Percentiles rank a stretch among this genome's conserved stretches.
Evolutionary conservation across 495 filamentous ascomycete genomes (phyloP).

Genomic region (Lichenothelia convexa): DNA sequence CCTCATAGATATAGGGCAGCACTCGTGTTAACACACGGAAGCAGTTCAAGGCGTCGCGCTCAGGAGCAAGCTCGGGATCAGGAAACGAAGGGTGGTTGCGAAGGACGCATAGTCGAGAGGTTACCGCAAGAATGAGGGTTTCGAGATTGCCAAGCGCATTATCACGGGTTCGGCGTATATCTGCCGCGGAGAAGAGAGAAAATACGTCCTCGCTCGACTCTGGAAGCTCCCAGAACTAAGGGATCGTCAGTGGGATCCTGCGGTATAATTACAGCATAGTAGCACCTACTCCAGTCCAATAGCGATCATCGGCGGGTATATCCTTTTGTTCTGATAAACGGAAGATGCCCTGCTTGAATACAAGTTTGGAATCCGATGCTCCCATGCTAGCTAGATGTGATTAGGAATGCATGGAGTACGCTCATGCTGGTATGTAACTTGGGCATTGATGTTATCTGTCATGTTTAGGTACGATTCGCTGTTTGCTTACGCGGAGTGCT

Average conservation of each 20-base stretch:
- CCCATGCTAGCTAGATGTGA: too few species aligned
- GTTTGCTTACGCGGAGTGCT: too few species aligned
- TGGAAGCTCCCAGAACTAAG: slow-evolving; percentile 92
- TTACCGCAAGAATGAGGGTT: slow-evolving; percentile 67
- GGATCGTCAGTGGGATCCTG: background rate
- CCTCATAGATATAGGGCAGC: slow-evolving; percentile 84
- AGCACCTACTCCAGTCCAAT: slow-evolving; percentile 70
- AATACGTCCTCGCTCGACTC: slow-evolving; percentile 94
- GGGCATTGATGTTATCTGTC: too few species aligned
- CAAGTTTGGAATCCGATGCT: slow-evolving; percentile 96
- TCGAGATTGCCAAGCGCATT: slow-evolving; percentile 76
- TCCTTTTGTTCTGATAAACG: slow-evolving; percentile 75
- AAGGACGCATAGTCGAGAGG: slow-evolving; percentile 59
- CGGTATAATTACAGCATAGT: background rate
- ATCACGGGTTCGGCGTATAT: slow-evolving; percentile 84
- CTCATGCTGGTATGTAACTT: too few species aligned
- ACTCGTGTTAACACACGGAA: slow-evolving; percentile 81
- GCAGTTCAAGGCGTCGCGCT: slow-evolving; percentile 81
- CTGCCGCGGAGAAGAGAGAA: slow-evolving; percentile 81
- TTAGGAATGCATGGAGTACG: too few species aligned
- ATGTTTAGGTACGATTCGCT: too few species aligned
- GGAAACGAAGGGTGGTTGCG: slow-evolving; percentile 83
- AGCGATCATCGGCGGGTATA: slow-evolving; percentile 75
- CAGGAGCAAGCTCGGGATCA: slow-evolving; percentile 73
- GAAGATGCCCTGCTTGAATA: slow-evolving; percentile 99